Base-by-base conservation (phyloP, 1,284 basidiomycete genomes). In the Somion occarium region DNA sequence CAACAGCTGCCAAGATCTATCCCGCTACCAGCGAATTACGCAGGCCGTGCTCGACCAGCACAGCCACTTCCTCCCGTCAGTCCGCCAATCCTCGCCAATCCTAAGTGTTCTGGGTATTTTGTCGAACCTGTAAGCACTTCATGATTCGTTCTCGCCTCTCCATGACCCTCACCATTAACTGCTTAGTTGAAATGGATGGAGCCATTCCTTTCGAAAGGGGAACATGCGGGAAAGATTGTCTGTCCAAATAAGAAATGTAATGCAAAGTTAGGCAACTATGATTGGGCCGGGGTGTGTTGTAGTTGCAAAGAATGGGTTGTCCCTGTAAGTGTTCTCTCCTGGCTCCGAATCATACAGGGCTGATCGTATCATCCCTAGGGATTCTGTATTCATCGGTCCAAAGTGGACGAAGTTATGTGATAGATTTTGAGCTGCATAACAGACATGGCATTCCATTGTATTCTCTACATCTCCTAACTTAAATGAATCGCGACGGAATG, bases 281-380 rank as follows among this genome's bases (percentile, higher is more conserved):
- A 97, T 67, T 99, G 96, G 96, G 93, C 95, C 2, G 96, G 96
- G 1, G 85, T 92, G 44, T 84, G 88, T 64, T 98, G 94, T 67
- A 89, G 89, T 20, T 98, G 94, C 64, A 88, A 85, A 61, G 83
- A 87, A 61, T 95, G 93, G 93, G 89, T 95, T 26, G 85, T 85
- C 4, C 93, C 93, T 23, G 91, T 93, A 62, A 62, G 82, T 75
- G 25, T 27, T 18, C 13, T 44, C n/a, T 20, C 30, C 26, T 20
- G 34, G 24, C 34, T 25, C 45, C 18, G 30, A 3, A 15, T 15
- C 5, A 37, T 26, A 24, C n/a, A n/a, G 38, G 45, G 20, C n/a
- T 50, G 7, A 27, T 48, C 24, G 43, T 37, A 37, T 25, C 48
- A 18, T 34, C 60, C 0, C 58, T n/a, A 93, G 83, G 93, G 92